Conservation (phyloP, 495 filamentous ascomycete species). For the Penicillium paxilli region DNA sequence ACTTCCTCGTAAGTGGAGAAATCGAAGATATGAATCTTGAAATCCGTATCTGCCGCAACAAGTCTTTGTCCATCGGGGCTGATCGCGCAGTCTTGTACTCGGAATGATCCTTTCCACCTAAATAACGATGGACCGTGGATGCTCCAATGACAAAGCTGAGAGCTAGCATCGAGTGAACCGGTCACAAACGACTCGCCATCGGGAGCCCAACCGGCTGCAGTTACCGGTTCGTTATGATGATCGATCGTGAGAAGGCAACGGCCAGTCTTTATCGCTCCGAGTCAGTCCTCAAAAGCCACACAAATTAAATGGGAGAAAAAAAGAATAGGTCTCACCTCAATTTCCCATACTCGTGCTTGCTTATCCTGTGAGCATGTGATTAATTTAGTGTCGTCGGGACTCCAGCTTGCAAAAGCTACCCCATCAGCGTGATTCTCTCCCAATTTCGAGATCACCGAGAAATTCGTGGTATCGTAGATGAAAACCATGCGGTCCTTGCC, state of each 20-base stretch:
- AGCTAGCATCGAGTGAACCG: constrained; percentile 68
- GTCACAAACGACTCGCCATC: constrained; percentile 79
- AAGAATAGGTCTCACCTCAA: constrained; percentile 59
- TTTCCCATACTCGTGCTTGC: constrained; percentile 77
- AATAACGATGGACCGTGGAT: constrained; percentile 55
- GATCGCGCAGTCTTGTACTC: constrained; percentile 81
- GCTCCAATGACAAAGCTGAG: constrained; percentile 68
- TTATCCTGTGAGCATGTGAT: constrained; percentile 78
- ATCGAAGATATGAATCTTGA: constrained; percentile 78
- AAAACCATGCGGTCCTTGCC: constrained; percentile 71
- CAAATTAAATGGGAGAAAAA: background rate
- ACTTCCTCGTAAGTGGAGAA: constrained; percentile 70
- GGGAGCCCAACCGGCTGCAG: constrained; percentile 80
- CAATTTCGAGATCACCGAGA: constrained; percentile 63
- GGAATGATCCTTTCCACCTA: constrained; percentile 65
- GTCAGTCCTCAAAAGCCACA: constrained; percentile 11
- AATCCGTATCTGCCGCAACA: constrained; percentile 71
- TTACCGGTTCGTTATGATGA: constrained; percentile 77
- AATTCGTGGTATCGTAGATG: constrained; percentile 78
- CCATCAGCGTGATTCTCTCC: constrained; percentile 58
- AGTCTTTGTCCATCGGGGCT: constrained; percentile 77
- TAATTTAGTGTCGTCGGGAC: constrained; percentile 82
- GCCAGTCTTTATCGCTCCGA: constrained; percentile 63
- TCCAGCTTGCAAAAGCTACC: constrained; percentile 83
- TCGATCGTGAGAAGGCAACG: constrained; percentile 61